A percentile compares a stretch with the other conserved stretches of the same genome.
Conservation (phyloP, 1,284 basidiomycete species). For the Cutaneotrichosporon spelunceum region DNA sequence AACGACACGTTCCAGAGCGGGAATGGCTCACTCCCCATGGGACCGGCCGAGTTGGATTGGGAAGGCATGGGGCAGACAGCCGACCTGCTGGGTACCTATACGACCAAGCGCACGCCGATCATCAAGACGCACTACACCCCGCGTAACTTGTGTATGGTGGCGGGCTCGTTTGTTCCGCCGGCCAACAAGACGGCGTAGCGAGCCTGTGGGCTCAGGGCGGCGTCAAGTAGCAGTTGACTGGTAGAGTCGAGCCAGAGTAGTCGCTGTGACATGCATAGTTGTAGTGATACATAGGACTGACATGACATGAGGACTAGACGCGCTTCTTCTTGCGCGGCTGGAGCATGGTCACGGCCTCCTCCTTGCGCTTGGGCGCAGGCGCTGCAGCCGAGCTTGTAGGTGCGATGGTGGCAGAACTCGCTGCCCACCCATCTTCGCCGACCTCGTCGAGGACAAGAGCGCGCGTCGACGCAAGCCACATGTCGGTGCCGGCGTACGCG, state of each 20-base stretch:
- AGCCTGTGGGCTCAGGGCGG: too few relatives aligned
- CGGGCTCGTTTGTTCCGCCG: constrained; percentile 59
- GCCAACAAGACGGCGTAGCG: constrained; percentile 27
- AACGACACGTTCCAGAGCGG: constrained; percentile 2
- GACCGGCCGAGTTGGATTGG: constrained; percentile 35
- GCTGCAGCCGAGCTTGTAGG: constrained; percentile 27
- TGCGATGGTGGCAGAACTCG: constrained; percentile 24
- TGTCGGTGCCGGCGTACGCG: constrained; percentile 64
- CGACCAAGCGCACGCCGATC: constrained; percentile 92
- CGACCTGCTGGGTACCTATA: constrained; percentile 87
- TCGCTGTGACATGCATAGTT: constrained; percentile 19
- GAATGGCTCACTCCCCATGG: constrained; percentile 35
- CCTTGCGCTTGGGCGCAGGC: constrained; percentile 36
- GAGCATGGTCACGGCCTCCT: constrained; percentile 48
- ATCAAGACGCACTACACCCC: constrained; percentile 90
- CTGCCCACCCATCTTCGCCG: constrained; percentile 33
- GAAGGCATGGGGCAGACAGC: constrained; percentile 47
- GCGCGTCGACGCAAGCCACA: constrained; percentile 62
- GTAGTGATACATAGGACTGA: constrained; percentile 9
- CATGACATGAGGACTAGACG: constrained; percentile 12
- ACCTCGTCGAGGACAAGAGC: constrained; percentile 41
- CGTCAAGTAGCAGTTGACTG: too few relatives aligned
- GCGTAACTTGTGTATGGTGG: constrained; percentile 86
- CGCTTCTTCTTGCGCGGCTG: constrained; percentile 51
- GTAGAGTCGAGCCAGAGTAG: neutral